Conservation (phyloP, 2,329 filamentous ascomycete species). For the Aspergillus floridensis region DNA sequence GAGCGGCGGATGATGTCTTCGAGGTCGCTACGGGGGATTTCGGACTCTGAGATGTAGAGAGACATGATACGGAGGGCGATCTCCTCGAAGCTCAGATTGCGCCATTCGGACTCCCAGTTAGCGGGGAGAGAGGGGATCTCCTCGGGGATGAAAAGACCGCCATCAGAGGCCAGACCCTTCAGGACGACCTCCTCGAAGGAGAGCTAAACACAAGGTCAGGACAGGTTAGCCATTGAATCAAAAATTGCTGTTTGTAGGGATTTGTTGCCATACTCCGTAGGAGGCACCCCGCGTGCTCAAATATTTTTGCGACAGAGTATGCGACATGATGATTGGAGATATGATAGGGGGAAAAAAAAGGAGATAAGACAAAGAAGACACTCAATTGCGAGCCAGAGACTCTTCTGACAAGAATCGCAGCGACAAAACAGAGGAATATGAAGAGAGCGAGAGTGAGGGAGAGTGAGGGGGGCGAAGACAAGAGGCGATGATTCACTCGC, state of each 20-base stretch:
- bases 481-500: not conserved
- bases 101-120: slow-evolving; percentile 27
- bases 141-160: slow-evolving; percentile 86
- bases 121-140: slow-evolving; percentile 26
- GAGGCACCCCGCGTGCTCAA: slow-evolving; percentile 34
- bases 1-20: slow-evolving; percentile 78
- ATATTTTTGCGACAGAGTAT: slow-evolving; percentile 33
- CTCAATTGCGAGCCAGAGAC: not conserved
- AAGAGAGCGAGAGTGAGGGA: not conserved
- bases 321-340: slow-evolving; percentile 20
- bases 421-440: not conserved
- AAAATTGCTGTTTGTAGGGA: not conserved
- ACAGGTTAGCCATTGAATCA: slow-evolving; percentile 12
- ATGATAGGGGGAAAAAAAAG: not conserved
- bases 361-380: not conserved
- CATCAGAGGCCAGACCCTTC: slow-evolving; percentile 82
- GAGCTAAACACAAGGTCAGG: slow-evolving; percentile 39
- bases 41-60: slow-evolving; percentile 78
- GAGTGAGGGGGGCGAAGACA: not conserved
- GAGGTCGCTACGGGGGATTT: slow-evolving; percentile 78
- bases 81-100: slow-evolving; percentile 25
- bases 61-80: slow-evolving; percentile 71
- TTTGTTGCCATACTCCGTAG: slow-evolving; percentile 26
- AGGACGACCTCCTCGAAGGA: slow-evolving; percentile 90
- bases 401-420: not conserved